These are phyloP conservation scores for Metarhizium guizhouense DNA, from an alignment of 2,329 filamentous ascomycete genomes.

Conservation along the genomic window DNA sequence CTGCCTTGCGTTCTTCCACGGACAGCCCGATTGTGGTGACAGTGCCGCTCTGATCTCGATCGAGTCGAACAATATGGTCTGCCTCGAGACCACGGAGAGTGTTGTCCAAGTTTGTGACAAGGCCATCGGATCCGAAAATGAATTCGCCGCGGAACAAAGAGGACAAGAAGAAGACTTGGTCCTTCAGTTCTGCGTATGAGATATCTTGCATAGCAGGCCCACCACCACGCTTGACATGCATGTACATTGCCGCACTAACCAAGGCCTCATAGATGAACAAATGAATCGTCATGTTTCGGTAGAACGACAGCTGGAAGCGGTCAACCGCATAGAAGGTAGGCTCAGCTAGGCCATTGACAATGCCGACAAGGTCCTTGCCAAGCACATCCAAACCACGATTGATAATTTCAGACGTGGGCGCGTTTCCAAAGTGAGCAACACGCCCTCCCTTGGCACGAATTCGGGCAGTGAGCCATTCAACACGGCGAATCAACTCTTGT, in stretches of 20 bases:
- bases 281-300: constrained; percentile 98
- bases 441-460: constrained; percentile 81
- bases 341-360: constrained; percentile 71
- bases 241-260: constrained; percentile 86
- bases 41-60: constrained; percentile 43
- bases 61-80: constrained; percentile 67
- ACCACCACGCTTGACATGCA: constrained; percentile 82
- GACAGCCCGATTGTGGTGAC: constrained; percentile 66
- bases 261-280: constrained; percentile 91
- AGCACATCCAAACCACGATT: constrained; percentile 86
- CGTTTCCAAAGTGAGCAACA: constrained; percentile 84
- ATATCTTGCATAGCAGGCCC: constrained; percentile 74
- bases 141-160: constrained; percentile 94
- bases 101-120: constrained; percentile 70
- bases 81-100: constrained; percentile 70
- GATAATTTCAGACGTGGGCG: constrained; percentile 72
- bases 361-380: constrained; percentile 78
- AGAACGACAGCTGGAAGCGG: constrained; percentile 94
- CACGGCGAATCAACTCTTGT: constrained; percentile 71
- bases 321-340: constrained; percentile 93
- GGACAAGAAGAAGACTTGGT: constrained; percentile 82
- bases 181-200: constrained; percentile 59
- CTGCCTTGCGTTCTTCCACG: constrained; percentile 63
- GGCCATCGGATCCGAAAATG: constrained; percentile 84
- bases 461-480: constrained; percentile 81